Base-by-base conservation (phyloP, 2,329 filamentous ascomycete species). In the Fonsecaea monophora region DNA sequence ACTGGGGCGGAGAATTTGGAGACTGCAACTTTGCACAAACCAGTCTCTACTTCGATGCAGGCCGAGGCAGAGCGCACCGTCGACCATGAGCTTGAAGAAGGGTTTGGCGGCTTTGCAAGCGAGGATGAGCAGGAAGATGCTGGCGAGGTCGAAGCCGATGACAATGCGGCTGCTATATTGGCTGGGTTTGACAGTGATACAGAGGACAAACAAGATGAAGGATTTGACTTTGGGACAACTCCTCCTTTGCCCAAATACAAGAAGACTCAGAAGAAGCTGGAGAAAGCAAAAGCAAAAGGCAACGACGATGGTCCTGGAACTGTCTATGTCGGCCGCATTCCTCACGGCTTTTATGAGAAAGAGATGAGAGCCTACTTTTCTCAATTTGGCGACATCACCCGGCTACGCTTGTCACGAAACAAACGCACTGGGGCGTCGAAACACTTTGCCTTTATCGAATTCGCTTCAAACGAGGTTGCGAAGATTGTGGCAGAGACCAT, bases 381-480 rank as follows among this genome's bases (percentile, higher is more conserved):
- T 62, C 95, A 99, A 79, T 99, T 99, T 73, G 95, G 95, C 73
- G 83, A 87, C 13, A 92, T 99, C 74, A 87, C 84, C 60, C 88
- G 84, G 64, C 85, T 97, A 65, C 89, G 94, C 70, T 85, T 99
- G 53, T 95, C 93, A 34, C 90, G 95, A 74, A 98, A 97, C 84
- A 92, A 91, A 80, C 90, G 90, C 78, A 98, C 94, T 0, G 95
- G 95, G 64, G 88, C 88, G 66, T 93, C 91, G 77, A 96, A 95
- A 83, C 95, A 98, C 83, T 96, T 91, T 76, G 95, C 92, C 37
- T 99, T 97, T 79, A 86, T 99, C 75, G 92, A 99, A 80, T 99
- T 99, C 75, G 81, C 81, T 2, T 87, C 86, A 6, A 82, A 84
- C 38, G 89, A 92, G 65, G 91, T 93, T n/a, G 94, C 95, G 45